Evolutionary conservation across 805 yeast genomes (phyloP), one percentile per base, ranked within the genome.

Genomic region (Kodamaea leandrae): DNA sequence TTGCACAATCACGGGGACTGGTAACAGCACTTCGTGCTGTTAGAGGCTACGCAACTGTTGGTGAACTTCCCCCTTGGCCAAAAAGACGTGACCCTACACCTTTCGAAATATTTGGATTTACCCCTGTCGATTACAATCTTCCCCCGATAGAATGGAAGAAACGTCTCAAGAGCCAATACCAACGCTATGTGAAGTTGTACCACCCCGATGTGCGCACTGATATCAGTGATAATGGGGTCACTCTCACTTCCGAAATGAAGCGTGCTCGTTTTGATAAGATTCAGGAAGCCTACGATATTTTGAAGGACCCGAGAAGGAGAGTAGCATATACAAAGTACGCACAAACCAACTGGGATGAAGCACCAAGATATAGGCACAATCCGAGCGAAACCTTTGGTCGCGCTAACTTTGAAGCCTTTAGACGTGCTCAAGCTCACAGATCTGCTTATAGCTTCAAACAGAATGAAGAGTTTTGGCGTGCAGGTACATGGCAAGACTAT

Each of bases 121-220:
- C 42, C 4, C 56, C 56, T 17, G 59, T 73, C 32, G 72, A 72
- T 41, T 58, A 58, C 37, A 58, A 51, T 8, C 47, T 57, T 21
- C 60, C 82, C 37, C 77, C 77, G 45, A 47, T 62, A 18, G 72
- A 72, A 33, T 84, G 82, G 53, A 77, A 74, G 49, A 68, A 75
- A 39, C 64, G 78, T 5, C 46, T 69, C 19, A 64, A 65, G 42
- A 21, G 47, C 4, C 60, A 47, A 18, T 68, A 69, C 49, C 50
- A 55, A 37, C 60, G 60, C 37, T 64, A 52, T 35, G 89, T 89
- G 8, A 86, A 84, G 58, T 55, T 80, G 7, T 89, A 89, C 52
- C 96, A 89, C 57, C 96, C 97, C 0, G 97, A 89, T 55, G 57
- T 74, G 2, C 52, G 68, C 2, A 55, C 47, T 0, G 49, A 60